Conservation (phyloP, 164 flowering plant genomes). For the Magnolia officinalis region DNA sequence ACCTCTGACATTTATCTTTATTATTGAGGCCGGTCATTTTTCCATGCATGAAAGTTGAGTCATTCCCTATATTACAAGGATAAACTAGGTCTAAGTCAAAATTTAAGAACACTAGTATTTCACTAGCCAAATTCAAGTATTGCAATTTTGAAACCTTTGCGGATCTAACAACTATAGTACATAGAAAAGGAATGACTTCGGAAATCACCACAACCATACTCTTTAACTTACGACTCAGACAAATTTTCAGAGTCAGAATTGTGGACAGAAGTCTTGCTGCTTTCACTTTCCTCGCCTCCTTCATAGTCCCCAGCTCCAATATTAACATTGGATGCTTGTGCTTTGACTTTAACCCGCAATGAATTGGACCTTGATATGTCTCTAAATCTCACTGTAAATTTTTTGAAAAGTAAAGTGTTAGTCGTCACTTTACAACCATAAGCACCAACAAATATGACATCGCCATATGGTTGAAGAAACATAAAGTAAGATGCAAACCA, state of each 20-base stretch:
- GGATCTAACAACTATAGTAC: not conserved
- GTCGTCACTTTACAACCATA: not conserved
- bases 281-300: conserved; percentile 38
- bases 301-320: conserved; percentile 70
- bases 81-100: not conserved
- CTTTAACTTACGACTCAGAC: conserved; percentile 49
- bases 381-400: conserved; percentile 42
- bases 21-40: not conserved
- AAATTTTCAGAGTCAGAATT: conserved; percentile 29
- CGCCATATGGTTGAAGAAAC: not conserved
- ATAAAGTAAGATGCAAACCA: not conserved
- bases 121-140: no score
- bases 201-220: not conserved
- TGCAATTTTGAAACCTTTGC: not conserved
- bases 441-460: not conserved
- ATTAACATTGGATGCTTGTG: conserved; percentile 64
- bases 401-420: not conserved
- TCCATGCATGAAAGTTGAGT: not conserved
- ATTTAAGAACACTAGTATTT: not conserved
- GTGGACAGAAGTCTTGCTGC: conserved; percentile 19
- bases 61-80: not conserved
- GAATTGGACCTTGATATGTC: conserved; percentile 25
- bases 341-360: conserved; percentile 27
- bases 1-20: no score
- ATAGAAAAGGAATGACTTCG: not conserved